phyloP scores from a whole-genome alignment of 2,329 filamentous ascomycete genomes.

The Cordyceps militaris region DNA sequence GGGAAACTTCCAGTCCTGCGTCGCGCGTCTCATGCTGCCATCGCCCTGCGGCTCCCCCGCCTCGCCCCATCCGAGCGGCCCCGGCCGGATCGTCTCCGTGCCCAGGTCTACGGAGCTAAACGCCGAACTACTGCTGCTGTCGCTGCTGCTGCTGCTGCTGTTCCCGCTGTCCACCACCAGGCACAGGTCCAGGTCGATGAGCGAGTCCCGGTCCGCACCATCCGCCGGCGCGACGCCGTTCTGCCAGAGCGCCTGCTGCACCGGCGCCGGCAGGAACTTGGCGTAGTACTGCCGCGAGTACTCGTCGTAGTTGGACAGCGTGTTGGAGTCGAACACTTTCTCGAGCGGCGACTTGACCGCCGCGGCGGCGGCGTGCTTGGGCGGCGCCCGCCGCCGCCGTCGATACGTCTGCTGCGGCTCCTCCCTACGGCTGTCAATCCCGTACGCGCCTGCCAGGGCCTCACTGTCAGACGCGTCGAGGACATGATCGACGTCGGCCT shows the following conservation, averaged over 20 bases:
- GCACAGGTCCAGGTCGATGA: slow-evolving; percentile 37
- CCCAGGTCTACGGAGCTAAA: slow-evolving; percentile 33
- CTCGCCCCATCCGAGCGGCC: slow-evolving; percentile 26
- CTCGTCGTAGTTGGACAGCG: slow-evolving; percentile 39
- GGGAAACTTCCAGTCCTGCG: slow-evolving; percentile 51
- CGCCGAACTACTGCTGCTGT: background rate
- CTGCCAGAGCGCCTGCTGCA: slow-evolving; percentile 36
- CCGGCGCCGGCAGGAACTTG: slow-evolving; percentile 29
- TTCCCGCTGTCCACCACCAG: background rate
- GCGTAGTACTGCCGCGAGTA: slow-evolving; percentile 38
- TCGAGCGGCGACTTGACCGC: slow-evolving; percentile 35
- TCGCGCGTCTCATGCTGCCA: slow-evolving; percentile 40
- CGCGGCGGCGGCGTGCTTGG: slow-evolving; percentile 27
- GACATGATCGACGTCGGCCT: slow-evolving; percentile 37
- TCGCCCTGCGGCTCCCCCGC: slow-evolving; percentile 47
- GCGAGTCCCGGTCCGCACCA: slow-evolving; percentile 33
- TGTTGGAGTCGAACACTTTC: slow-evolving; percentile 42
- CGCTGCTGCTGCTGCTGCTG: background rate
- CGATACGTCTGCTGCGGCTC: slow-evolving; percentile 11
- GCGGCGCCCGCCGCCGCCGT: slow-evolving; percentile 33
- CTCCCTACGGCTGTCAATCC: background rate
- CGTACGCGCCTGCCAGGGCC: slow-evolving; percentile 32
- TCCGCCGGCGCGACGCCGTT: slow-evolving; percentile 43
- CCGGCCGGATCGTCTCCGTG: slow-evolving; percentile 35
- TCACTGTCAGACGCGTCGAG: slow-evolving; percentile 29